Evolutionary conservation across 2,329 filamentous ascomycete genomes (phyloP).

Genomic region (Ophiostoma quercus): DNA sequence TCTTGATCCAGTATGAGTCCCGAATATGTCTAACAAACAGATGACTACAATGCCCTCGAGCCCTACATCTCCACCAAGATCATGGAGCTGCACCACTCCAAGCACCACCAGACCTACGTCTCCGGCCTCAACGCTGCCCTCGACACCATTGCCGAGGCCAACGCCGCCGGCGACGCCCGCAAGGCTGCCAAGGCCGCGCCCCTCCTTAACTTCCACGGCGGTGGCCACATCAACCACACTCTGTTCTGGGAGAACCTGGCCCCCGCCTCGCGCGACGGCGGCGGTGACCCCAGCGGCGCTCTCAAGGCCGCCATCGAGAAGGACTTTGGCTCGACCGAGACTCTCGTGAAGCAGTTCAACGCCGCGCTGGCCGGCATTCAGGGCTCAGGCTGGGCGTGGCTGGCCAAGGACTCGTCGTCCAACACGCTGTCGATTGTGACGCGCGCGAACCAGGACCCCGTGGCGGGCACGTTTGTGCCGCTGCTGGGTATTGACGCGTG

Average conservation of each 20-base stretch:
- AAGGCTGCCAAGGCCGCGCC: conserved; percentile 48
- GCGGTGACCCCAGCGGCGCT: conserved; percentile 56
- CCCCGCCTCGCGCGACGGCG: conserved; percentile 57
- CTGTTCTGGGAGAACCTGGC: conserved; percentile 88
- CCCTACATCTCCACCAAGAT: conserved; percentile 70
- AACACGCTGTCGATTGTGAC: conserved; percentile 61
- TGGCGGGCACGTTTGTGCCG: conserved; percentile 75
- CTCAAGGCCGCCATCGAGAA: conserved; percentile 60
- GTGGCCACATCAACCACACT: conserved; percentile 88
- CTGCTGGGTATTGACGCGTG: conserved; percentile 88
- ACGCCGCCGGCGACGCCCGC: conserved; percentile 55
- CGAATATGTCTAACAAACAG: conserved; percentile 41
- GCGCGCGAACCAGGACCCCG: conserved; percentile 82
- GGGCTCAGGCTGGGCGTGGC: conserved; percentile 87
- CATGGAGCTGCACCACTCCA: conserved; percentile 75
- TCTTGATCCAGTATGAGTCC: neutral
- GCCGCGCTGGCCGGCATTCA: conserved; percentile 68
- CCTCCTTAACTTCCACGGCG: conserved; percentile 76
- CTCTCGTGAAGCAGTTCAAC: conserved; percentile 63
- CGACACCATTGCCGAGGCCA: conserved; percentile 55
- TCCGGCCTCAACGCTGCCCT: conserved; percentile 67
- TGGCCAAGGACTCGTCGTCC: conserved; percentile 64
- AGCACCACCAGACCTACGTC: conserved; percentile 75
- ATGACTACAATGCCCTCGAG: conserved; percentile 96
- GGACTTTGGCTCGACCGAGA: conserved; percentile 62